phyloP scores from a whole-genome alignment of 176 grass and related monocot species.

The Carex parvula region DNA sequence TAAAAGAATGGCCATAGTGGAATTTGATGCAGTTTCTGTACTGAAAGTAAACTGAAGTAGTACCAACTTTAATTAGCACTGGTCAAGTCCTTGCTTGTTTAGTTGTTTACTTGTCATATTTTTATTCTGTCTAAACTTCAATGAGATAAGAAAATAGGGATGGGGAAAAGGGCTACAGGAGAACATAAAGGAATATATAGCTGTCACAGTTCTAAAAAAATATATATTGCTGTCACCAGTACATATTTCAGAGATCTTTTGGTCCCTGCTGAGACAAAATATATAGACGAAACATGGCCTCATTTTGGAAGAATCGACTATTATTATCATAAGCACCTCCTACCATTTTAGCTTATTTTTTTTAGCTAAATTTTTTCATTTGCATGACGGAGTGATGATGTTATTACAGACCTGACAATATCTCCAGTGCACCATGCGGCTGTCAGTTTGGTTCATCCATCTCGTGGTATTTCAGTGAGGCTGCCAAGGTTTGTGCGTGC shows the following conservation, averaged over 20 bases:
- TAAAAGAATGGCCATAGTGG: not conserved
- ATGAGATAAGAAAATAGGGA: not conserved
- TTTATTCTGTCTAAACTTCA: not conserved
- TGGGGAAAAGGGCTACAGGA: not conserved
- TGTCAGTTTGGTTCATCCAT: constrained; percentile 67
- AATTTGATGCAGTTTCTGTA: constrained; percentile 7
- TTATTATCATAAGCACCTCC: not conserved
- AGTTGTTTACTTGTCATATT: not conserved
- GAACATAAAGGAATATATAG: not conserved
- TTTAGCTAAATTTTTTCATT: not conserved
- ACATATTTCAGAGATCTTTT: not conserved
- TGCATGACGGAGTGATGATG: not conserved
- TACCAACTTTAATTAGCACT: not conserved
- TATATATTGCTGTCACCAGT: not conserved
- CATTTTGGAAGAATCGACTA: not conserved
- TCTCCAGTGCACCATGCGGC: constrained; percentile 86
- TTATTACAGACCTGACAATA: constrained; percentile 62
- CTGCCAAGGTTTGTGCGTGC: constrained; percentile 63
- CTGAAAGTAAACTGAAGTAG: not conserved
- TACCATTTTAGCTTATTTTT: not conserved
- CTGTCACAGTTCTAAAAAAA: no score
- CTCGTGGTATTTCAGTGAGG: constrained; percentile 78
- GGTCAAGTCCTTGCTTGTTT: not conserved
- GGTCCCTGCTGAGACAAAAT: not conserved
- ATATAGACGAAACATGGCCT: not conserved